Conservation (phyloP, 495 filamentous ascomycete genomes). For the Penicillium diatomitis region DNA sequence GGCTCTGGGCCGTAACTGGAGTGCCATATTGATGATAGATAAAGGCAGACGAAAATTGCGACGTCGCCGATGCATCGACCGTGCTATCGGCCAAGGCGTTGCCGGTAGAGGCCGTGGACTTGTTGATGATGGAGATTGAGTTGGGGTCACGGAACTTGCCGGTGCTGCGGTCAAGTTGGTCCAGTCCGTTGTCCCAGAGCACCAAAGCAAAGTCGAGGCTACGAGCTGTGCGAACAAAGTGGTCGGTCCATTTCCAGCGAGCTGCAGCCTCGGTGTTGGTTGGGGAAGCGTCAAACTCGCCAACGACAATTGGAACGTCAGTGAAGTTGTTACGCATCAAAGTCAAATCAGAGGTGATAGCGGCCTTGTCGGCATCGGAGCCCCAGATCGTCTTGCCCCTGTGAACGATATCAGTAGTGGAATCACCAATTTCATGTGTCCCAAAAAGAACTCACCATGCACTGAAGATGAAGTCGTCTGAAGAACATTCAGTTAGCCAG, state of each 20-base stretch:
- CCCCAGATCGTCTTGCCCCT: constrained; percentile 56
- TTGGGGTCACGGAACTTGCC: constrained; percentile 43
- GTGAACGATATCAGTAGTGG: not conserved
- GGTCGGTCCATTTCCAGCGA: constrained; percentile 51
- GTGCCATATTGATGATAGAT: constrained; percentile 46
- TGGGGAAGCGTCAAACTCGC: constrained; percentile 48
- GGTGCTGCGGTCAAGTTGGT: constrained; percentile 31
- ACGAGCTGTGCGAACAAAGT: constrained; percentile 37
- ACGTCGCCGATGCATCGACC: constrained; percentile 32
- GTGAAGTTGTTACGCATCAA: constrained; percentile 44
- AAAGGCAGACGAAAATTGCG: constrained; percentile 42
- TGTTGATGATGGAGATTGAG: constrained; percentile 36
- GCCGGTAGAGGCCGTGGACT: constrained; percentile 29
- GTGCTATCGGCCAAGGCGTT: constrained; percentile 50
- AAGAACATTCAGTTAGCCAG: not conserved
- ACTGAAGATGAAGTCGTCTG: constrained; percentile 43
- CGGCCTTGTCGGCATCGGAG: constrained; percentile 41
- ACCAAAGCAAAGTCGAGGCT: constrained; percentile 39
- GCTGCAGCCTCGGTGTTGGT: constrained; percentile 43
- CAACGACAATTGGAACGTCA: constrained; percentile 45
- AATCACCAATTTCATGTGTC: too few relatives aligned
- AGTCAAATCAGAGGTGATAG: constrained; percentile 41
- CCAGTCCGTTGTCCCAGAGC: constrained; percentile 50
- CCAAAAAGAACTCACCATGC: constrained; percentile 20
- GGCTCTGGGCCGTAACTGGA: constrained; percentile 26